These are phyloP conservation scores for Caryopteris hybrid DNA, from an alignment of 305 asterid genomes.

Conservation along the genomic window DNA sequence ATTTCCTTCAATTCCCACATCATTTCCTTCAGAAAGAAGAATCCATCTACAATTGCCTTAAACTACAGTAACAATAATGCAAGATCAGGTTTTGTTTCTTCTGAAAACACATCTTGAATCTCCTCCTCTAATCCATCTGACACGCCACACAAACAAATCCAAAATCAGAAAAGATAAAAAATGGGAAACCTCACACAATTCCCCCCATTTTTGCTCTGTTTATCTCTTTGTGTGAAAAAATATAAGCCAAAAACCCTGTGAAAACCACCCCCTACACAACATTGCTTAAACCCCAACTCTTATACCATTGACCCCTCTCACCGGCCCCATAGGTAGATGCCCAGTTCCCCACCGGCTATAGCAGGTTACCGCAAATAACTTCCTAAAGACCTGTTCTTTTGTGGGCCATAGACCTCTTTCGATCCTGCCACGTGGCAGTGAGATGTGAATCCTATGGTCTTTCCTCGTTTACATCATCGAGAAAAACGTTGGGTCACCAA, in stretches of 20 bases:
- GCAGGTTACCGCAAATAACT: conserved; percentile 48
- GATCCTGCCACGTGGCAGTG: conserved; percentile 67
- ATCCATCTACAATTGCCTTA: not conserved
- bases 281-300: conserved; percentile 85
- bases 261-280: conserved; percentile 43
- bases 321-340: conserved; percentile 52
- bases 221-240: conserved; percentile 7
- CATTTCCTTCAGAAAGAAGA: conserved; percentile 23
- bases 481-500: conserved; percentile 84
- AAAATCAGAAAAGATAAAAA: not conserved
- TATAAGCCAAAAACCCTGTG: conserved; percentile 63
- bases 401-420: conserved; percentile 25
- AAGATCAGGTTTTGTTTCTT: conserved; percentile 18
- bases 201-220: not conserved
- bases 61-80: conserved; percentile 19
- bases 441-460: conserved; percentile 48
- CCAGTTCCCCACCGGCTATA: conserved; percentile 40
- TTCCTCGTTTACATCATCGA: conserved; percentile 44
- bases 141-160: not conserved
- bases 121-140: conserved; percentile 26
- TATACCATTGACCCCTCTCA: conserved; percentile 72
- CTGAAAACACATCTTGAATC: conserved; percentile 19
- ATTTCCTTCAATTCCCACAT: conserved; percentile 23
- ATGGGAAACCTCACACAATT: not conserved
- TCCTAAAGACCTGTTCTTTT: conserved; percentile 82